phyloP scores from a whole-genome alignment of 306 rosid genomes.

The Prunus persica region DNA sequence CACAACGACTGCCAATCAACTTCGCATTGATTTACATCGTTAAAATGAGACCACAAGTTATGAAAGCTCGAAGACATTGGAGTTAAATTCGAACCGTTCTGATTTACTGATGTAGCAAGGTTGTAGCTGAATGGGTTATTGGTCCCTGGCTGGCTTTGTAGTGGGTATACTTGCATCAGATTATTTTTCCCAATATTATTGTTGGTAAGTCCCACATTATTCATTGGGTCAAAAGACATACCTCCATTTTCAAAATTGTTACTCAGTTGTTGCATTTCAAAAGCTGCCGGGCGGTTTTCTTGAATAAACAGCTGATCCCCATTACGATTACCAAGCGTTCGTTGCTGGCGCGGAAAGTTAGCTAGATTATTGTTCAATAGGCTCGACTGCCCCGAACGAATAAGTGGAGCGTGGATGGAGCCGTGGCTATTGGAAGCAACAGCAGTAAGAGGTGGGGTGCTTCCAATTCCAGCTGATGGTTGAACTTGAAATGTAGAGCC shows the following conservation, averaged over 20 bases:
- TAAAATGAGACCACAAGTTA: neutral
- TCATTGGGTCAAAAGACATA: neutral
- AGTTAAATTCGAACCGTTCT: neutral
- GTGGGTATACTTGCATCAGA: neutral
- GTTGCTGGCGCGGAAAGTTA: neutral
- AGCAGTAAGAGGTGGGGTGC: neutral
- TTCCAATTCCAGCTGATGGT: neutral
- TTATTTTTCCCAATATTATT: slow-evolving; percentile 6
- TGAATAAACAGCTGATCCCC: neutral
- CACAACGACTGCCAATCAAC: neutral
- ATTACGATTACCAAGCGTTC: slow-evolving; percentile 6
- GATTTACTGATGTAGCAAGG: neutral
- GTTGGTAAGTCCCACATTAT: neutral
- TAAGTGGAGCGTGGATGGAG: slow-evolving; percentile 8
- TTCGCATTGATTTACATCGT: neutral
- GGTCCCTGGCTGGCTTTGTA: slow-evolving; percentile 3
- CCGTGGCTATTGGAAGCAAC: neutral
- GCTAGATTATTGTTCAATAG: slow-evolving; percentile 8
- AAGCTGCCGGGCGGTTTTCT: neutral
- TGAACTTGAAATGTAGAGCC: neutral
- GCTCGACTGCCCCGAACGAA: neutral
- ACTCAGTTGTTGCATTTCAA: neutral
- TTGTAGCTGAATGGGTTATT: neutral
- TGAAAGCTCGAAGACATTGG: neutral
- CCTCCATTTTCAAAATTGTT: slow-evolving; percentile 3